Conservation (phyloP, 768 basidiomycete genomes). For the Flagelloscypha sp. region DNA sequence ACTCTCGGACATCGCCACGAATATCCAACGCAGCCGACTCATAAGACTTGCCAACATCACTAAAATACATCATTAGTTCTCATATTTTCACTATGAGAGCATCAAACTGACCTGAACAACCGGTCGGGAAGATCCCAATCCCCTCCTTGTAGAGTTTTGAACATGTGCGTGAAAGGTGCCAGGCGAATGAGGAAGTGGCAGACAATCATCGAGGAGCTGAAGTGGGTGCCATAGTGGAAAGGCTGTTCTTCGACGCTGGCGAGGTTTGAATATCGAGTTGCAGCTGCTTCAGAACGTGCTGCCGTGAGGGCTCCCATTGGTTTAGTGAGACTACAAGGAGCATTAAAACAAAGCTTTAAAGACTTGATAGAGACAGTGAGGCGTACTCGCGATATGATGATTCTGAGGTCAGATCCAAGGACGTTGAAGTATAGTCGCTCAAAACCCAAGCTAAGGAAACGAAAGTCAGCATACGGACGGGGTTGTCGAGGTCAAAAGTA, state of each 20-base stretch:
- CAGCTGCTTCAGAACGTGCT: conserved; percentile 66
- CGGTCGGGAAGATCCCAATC: conserved; percentile 92
- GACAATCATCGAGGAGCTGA: conserved; percentile 94
- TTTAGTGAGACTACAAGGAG: conserved; percentile 52
- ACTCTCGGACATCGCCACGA: conserved; percentile 86
- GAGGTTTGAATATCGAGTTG: conserved; percentile 64
- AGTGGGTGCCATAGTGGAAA: conserved; percentile 92
- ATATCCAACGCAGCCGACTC: conserved; percentile 79
- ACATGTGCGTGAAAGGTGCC: conserved; percentile 90
- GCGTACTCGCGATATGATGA: conserved; percentile 68
- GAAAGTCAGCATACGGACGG: background rate
- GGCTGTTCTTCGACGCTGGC: conserved; percentile 78
- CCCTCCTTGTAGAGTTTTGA: conserved; percentile 88
- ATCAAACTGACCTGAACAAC: conserved; percentile 54
- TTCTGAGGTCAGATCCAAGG: conserved; percentile 54
- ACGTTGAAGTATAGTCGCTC: conserved; percentile 70
- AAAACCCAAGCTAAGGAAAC: conserved; percentile 72
- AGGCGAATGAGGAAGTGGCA: conserved; percentile 90
- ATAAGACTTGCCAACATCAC: conserved; percentile 75
- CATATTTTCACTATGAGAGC: conserved; percentile 1
- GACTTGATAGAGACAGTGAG: background rate
- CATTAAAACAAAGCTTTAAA: conserved; percentile 1
- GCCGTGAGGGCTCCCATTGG: conserved; percentile 89
- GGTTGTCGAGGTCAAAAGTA: background rate
- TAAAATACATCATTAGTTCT: conserved; percentile 20